Evolutionary conservation across 2,329 filamentous ascomycete genomes (phyloP), one percentile per base, ranked within the genome.

Genomic region (Hirsutella minnesotensis): DNA sequence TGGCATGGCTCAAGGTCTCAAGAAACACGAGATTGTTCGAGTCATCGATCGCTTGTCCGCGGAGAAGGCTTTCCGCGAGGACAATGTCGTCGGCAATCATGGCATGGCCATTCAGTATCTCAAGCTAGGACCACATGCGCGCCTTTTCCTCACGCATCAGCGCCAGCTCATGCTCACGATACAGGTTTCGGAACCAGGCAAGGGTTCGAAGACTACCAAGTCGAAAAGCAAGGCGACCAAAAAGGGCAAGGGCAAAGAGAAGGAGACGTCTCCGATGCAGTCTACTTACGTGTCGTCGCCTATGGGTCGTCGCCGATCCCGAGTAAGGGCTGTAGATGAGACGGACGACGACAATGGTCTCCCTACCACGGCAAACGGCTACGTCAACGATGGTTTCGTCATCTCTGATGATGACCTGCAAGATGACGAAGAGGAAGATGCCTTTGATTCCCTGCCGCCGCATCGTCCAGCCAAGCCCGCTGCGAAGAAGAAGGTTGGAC

Each of bases 81-180:
- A 81, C 29, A 85, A 86, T 55, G 53, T 62, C 12, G 61, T 64
- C 33, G 59, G 58, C 24, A 58, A 53, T n/a, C 56, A 64, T 44
- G 76, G 77, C 4, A 89, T 94, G 57, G 75, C 86, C 1, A 75
- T 79, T 42, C 79, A 84, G 50, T 95, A 95, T 56, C 69, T 88
- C 39, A 64, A 68, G 45, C 51, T 70, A 21, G 72, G 70, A 18
- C 56, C 56, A 16, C 56, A 55, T 13, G 67, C 70, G 4, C 47
- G 54, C 10, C 47, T 56, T 7, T 78, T 75, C 46, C 51, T 75
- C 15, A 52, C 48, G 1, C 65, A 68, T 3, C 61, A 60, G 44
- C 67, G 63, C 18, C 68, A 66, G 53, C 61, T 79, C 21, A 62
- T 67, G 57, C 50, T 69, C 30, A 59, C 60, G 5, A 58, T 67